phyloP scores from a whole-genome alignment of 2,329 filamentous ascomycete species.

The Xylariaceae sp. region DNA sequence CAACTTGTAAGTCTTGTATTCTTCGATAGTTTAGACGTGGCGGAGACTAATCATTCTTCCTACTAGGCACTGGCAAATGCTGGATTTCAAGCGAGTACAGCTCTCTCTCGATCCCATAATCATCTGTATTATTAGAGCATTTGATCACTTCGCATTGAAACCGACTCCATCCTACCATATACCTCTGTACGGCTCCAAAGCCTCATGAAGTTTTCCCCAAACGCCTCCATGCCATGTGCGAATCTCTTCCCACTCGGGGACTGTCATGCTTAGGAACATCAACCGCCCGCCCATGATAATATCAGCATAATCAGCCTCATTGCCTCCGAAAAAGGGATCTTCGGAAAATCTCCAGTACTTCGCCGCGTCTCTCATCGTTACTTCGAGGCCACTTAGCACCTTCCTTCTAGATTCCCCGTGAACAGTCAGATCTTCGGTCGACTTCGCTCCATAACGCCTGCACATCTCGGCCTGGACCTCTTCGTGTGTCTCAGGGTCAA shows the following conservation, averaged over 20 bases:
- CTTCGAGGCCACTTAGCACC: constrained; percentile 8
- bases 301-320: constrained; percentile 24
- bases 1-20: constrained; percentile 5
- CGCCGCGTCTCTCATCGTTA: constrained; percentile 17
- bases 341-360: constrained; percentile 15
- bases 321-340: constrained; percentile 24
- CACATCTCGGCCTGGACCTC: constrained; percentile 44
- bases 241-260: constrained; percentile 24
- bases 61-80: too few species aligned
- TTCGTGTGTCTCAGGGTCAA: constrained; percentile 47
- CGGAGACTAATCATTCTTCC: too few species aligned
- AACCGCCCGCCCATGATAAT: constrained; percentile 28
- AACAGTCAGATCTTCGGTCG: constrained; percentile 40
- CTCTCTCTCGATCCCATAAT: too few species aligned
- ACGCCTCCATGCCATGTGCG: constrained; percentile 23
- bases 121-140: too few species aligned
- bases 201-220: constrained; percentile 22
- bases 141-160: too few species aligned
- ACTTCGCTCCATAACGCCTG: constrained; percentile 40
- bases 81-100: too few species aligned
- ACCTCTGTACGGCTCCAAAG: constrained; percentile 17
- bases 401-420: constrained; percentile 19
- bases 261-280: constrained; percentile 10
- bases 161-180: too few species aligned
- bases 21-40: too few species aligned